phyloP scores from a whole-genome alignment of 306 rosid genomes.

The Malus asiatica region DNA sequence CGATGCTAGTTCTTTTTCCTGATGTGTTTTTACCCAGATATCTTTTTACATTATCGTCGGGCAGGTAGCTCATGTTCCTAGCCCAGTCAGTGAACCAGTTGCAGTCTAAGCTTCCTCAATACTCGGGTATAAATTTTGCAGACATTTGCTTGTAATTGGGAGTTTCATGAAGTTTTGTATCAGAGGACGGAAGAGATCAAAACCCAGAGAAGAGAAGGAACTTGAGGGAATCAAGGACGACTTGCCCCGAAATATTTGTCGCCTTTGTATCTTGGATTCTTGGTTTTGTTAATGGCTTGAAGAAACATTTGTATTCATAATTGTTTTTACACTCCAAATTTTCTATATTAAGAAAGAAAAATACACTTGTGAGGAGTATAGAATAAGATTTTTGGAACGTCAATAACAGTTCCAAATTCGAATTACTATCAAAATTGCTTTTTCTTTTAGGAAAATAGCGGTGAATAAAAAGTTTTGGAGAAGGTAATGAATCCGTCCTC shows the following conservation, averaged over 20 bases:
- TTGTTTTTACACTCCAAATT: neutral
- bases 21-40: neutral
- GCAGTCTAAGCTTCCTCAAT: constrained; percentile 60
- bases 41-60: constrained; percentile 20
- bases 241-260: constrained; percentile 18
- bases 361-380: too few relatives aligned
- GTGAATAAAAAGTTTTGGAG: too few relatives aligned
- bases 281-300: constrained; percentile 24
- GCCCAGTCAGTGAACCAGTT: constrained; percentile 69
- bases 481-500: too few relatives aligned
- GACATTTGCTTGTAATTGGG: constrained; percentile 65
- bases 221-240: constrained; percentile 18
- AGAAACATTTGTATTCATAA: constrained; percentile 20
- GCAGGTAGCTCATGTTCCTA: constrained; percentile 68
- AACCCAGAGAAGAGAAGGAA: constrained; percentile 23
- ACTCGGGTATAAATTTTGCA: constrained; percentile 40
- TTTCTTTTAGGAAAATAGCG: too few relatives aligned
- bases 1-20: neutral
- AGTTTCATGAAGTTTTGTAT: constrained; percentile 28
- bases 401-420: neutral
- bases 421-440: too few relatives aligned
- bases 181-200: constrained; percentile 29
- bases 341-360: too few relatives aligned
- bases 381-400: too few relatives aligned
- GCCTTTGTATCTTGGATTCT: constrained; percentile 26